A percentile compares a stretch with the other conserved stretches of the same genome.
Conservation (phyloP, 1,139 yeast genomes). For the Sugiyamaella xylanicola region DNA sequence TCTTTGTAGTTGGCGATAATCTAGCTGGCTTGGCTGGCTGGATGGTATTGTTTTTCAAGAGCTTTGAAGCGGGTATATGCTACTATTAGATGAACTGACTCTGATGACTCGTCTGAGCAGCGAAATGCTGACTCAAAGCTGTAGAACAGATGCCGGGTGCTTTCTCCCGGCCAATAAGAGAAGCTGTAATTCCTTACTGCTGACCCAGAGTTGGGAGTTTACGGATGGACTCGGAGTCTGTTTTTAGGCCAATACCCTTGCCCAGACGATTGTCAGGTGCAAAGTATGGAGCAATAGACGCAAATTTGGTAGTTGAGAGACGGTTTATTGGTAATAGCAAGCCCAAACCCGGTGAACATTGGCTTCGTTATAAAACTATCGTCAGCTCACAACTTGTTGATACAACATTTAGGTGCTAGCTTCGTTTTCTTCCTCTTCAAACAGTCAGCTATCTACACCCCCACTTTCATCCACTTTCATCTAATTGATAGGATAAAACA, state of each 20-base stretch:
- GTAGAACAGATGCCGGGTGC: neutral
- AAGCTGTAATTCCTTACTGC: neutral
- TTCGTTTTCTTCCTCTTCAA: too few relatives aligned
- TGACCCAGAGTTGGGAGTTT: slow-evolving; percentile 14
- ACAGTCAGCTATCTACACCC: too few relatives aligned
- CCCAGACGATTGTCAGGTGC: neutral
- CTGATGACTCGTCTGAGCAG: too few relatives aligned
- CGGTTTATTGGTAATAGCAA: neutral
- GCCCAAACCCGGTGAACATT: neutral
- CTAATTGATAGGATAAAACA: too few relatives aligned
- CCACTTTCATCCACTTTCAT: too few relatives aligned
- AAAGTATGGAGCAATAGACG: slow-evolving; percentile 1
- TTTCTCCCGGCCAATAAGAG: slow-evolving; percentile 4
- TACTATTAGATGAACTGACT: too few relatives aligned
- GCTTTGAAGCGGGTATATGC: too few relatives aligned
- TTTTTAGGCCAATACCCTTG: neutral
- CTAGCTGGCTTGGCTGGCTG: too few relatives aligned
- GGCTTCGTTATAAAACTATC: neutral
- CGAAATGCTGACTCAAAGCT: neutral
- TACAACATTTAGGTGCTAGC: too few relatives aligned
- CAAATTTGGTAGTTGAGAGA: neutral
- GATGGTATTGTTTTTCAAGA: neutral
- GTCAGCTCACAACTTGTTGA: neutral
- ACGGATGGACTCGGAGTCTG: slow-evolving; percentile 4
- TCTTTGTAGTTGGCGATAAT: too few relatives aligned